Conservation (phyloP, 257 asterid species). For the Penstemon eatonii region DNA sequence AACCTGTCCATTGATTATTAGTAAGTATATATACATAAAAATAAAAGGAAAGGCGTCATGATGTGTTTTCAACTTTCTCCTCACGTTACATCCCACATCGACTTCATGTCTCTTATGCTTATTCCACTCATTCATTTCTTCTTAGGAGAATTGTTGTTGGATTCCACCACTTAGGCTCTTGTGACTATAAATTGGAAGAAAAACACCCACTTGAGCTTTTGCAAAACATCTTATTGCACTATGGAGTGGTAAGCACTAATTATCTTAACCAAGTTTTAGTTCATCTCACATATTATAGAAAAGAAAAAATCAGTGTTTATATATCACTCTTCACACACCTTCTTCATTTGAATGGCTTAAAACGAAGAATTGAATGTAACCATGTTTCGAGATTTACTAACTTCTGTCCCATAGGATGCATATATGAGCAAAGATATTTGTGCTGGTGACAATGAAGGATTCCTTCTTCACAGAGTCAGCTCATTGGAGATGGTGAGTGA, state of each 20-base stretch:
- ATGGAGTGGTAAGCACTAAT: conserved; percentile 51
- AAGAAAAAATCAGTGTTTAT: background rate
- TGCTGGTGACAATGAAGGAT: conserved; percentile 27
- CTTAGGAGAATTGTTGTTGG: conserved; percentile 59
- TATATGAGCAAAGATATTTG: conserved; percentile 40
- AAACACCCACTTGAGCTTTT: conserved; percentile 25
- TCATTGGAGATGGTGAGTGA: conserved; percentile 57
- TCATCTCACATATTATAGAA: background rate
- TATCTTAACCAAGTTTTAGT: too few relatives aligned
- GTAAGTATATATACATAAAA: too few relatives aligned
- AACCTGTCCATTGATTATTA: too few relatives aligned
- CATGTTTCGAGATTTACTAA: background rate
- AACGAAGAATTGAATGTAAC: background rate
- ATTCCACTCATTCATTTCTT: background rate
- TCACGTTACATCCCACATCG: too few relatives aligned
- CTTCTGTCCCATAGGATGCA: conserved; percentile 43
- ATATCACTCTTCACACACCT: too few relatives aligned
- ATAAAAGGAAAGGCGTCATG: too few relatives aligned
- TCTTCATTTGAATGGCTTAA: background rate
- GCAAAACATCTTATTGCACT: conserved; percentile 33
- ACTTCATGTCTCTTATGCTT: background rate
- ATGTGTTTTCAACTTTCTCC: too few relatives aligned
- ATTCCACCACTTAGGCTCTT: conserved; percentile 44
- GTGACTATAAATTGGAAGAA: conserved; percentile 26
- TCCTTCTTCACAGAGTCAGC: conserved; percentile 56